phyloP scores from a whole-genome alignment of 78 protist species.

The Dictyostelium citrinum region DNA sequence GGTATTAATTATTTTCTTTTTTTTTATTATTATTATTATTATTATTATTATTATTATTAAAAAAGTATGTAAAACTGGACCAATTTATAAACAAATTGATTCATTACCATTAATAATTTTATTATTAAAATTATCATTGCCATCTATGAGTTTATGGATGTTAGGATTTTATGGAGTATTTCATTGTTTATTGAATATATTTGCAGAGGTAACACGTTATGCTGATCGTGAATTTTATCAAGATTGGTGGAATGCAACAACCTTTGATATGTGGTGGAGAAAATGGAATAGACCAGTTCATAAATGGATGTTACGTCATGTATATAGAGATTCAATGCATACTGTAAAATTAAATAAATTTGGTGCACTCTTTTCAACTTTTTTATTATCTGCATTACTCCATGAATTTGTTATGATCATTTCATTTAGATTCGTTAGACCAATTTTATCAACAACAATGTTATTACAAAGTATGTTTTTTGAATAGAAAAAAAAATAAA shows the following conservation, averaged over 20 bases:
- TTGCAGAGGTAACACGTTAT: conserved; percentile 83
- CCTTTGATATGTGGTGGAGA: conserved; percentile 79
- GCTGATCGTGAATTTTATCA: conserved; percentile 88
- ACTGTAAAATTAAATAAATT: conserved; percentile 67
- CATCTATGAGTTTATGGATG: conserved; percentile 75
- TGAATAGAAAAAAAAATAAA: too few species aligned
- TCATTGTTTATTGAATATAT: conserved; percentile 84
- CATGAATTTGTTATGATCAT: conserved; percentile 70
- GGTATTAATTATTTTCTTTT: not conserved
- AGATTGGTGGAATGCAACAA: conserved; percentile 91
- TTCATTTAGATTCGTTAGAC: conserved; percentile 54
- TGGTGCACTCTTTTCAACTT: conserved; percentile 53
- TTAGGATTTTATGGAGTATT: conserved; percentile 88
- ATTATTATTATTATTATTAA: not conserved
- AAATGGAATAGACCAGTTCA: conserved; percentile 85
- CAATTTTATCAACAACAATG: conserved; percentile 65
- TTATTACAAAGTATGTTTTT: conserved; percentile 51
- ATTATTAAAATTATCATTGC: conserved; percentile 41
- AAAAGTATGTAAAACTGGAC: conserved; percentile 35
- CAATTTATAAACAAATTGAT: conserved; percentile 19
- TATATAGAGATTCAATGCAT: conserved; percentile 59
- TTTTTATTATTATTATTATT: not conserved
- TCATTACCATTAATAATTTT: conserved; percentile 18
- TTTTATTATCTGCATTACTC: conserved; percentile 52
- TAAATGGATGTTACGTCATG: conserved; percentile 83